A percentile compares a stretch with the other conserved stretches of the same genome.
phyloP scores from a whole-genome alignment of 2,329 filamentous ascomycete species.

The Talaromyces sp. region DNA sequence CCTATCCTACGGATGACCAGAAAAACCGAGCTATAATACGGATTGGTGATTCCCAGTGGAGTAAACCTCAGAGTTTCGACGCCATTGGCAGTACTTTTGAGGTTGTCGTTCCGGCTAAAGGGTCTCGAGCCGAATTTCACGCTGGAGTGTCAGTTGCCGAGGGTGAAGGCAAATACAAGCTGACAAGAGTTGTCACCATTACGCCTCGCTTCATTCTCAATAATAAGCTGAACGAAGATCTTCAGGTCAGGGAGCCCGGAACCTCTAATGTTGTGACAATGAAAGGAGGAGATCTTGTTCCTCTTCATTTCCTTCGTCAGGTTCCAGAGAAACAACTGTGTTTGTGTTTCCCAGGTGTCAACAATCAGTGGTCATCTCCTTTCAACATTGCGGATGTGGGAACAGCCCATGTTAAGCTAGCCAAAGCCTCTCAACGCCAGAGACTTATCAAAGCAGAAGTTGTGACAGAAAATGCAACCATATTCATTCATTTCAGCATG shows the following conservation, averaged over 20 bases:
- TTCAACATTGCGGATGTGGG: slow-evolving; percentile 97
- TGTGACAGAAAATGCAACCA: slow-evolving; percentile 84
- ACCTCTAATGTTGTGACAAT: slow-evolving; percentile 80
- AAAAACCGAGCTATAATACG: slow-evolving; percentile 86
- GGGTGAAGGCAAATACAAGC: slow-evolving; percentile 94
- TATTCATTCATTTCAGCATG: slow-evolving; percentile 84
- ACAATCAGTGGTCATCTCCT: slow-evolving; percentile 95
- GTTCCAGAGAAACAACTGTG: slow-evolving; percentile 81
- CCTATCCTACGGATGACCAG: slow-evolving; percentile 79
- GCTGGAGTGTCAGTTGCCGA: slow-evolving; percentile 83
- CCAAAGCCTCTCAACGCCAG: slow-evolving; percentile 84
- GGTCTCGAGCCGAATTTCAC: slow-evolving; percentile 75
- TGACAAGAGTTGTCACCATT: slow-evolving; percentile 92
- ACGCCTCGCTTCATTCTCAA: slow-evolving; percentile 89
- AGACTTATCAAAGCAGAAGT: slow-evolving; percentile 82
- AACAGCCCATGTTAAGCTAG: slow-evolving; percentile 87
- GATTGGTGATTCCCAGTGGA: slow-evolving; percentile 88
- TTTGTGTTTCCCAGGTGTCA: slow-evolving; percentile 85
- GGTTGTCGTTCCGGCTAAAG: slow-evolving; percentile 70
- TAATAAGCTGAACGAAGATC: slow-evolving; percentile 83
- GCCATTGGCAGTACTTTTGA: slow-evolving; percentile 92
- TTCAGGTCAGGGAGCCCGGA: slow-evolving; percentile 85
- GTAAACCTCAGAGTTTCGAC: slow-evolving; percentile 95
- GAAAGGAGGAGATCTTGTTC: slow-evolving; percentile 71
- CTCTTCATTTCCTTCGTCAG: slow-evolving; percentile 84